Evolutionary conservation across 148 eudicot genomes (phyloP).

Genomic region (Camellia sinensis): DNA sequence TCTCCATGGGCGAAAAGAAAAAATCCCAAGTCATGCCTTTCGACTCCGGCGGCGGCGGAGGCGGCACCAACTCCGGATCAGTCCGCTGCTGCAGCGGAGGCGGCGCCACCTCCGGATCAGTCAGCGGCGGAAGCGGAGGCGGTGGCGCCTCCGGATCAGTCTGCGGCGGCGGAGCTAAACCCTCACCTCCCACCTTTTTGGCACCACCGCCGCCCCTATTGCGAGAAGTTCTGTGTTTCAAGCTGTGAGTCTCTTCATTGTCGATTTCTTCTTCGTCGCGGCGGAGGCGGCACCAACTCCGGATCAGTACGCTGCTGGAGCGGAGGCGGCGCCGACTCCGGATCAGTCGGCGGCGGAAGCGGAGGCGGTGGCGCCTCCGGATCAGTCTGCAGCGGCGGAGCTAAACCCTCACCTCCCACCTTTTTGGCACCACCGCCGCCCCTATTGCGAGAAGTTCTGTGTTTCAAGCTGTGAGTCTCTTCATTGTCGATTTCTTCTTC

Average conservation of each 20-base stretch:
- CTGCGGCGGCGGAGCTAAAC: conserved; percentile 8
- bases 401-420: conserved; percentile 20
- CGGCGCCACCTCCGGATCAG: no score
- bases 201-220: neutral
- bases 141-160: conserved; percentile 5
- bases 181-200: conserved; percentile 16
- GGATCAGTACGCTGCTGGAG: no score
- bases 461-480: conserved; percentile 28
- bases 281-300: no score
- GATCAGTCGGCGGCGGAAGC: conserved; percentile 35
- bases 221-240: conserved; percentile 27
- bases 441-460: conserved; percentile 11
- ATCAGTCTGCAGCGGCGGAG: no score
- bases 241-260: conserved; percentile 11
- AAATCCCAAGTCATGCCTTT: conserved; percentile 49
- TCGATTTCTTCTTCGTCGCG: conserved; percentile 36
- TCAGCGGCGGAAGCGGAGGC: conserved; percentile 30
- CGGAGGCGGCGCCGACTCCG: no score
- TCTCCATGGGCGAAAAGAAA: conserved; percentile 47
- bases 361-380: conserved; percentile 32
- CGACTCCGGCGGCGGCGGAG: conserved; percentile 30
- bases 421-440: neutral
- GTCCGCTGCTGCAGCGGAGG: no score
- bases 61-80: neutral
- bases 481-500: conserved; percentile 34